Base-by-base conservation (phyloP, 2,329 filamentous ascomycete genomes). In the Fonsecaea multimorphosa region DNA sequence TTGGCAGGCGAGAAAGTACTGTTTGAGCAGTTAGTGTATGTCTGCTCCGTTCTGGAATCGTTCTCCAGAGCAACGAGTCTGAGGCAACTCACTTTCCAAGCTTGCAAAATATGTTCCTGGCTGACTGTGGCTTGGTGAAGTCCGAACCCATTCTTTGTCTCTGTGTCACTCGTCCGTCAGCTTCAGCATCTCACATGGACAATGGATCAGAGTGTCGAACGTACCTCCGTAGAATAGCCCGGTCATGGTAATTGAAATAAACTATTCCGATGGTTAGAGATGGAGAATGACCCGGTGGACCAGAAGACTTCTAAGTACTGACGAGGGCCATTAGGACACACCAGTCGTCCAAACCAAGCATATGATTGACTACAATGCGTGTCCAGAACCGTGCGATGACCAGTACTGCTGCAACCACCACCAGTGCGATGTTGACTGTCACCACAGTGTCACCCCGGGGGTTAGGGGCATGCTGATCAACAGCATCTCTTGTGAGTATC, bases 321-420 rank as follows among this genome's bases (percentile, higher is more conserved):
- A 60, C 58, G 46, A 60, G 46, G 11, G 58, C 58, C 29, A 27
- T 38, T 1, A 60, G 29, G 19, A 60, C 58, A 60, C 44, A 60
- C 58, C 58, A 60, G 32, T 60, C 58, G 27, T 60, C 58, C 19
- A 36, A 5, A 38, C 58, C 58, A 52, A 60, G 58, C 58, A 60
- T 60, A 14, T 53, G 24, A 29, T 60, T 60, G 58, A 60, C 53
- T 11, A 19, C 58, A 52, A 60, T 52, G 1, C 58, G 58, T 2
- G 58, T 60, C 58, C 58, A 60, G 32, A 60, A 60, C n/a, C 58
- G 49, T 53, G 58, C 58, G 9, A 53, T 44, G 19, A 60, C 58
- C 22, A 60, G 29, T 1, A 12, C n/a, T 40, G 19, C 29, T 29
- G 58, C 58, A 11, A 60, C 46, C 8, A 52, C 58, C n/a, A 38